Evolutionary conservation across 768 basidiomycete species (phyloP), one percentile per base, ranked within the genome.

Genomic region (Rhizopogon salebrosus): DNA sequence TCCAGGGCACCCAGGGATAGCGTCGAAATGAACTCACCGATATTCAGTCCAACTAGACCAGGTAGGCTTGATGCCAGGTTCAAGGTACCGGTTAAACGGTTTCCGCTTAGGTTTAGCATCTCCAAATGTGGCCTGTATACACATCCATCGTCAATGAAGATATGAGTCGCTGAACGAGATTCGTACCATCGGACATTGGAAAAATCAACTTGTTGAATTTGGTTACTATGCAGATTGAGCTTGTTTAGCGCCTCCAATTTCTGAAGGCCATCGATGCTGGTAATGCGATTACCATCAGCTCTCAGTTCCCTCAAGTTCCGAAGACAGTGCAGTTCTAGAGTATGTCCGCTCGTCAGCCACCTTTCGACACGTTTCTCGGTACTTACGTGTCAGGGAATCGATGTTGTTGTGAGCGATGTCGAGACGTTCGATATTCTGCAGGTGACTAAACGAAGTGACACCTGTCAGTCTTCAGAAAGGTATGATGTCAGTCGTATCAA

Each of bases 361-460:
- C 2, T n/a, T 46, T 29, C 22, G 45, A 16, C 14, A 46, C 27
- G 5, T 9, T 29, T 36, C 20, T 23, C 31, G 5, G 39, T 36
- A 84, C 91, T 72, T 69, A 95, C 92, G 92, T 45, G 77, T 80
- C 52, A 98, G 74, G 7, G 90, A 90, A 56, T 95, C 92, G 48
- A 98, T 78, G 57, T 90, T 80, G 68, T 98, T 98, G 62, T 82
- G 69, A 67, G 92, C 93, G 55, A 99, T 84, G 72, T 99, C 93
- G 63, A 99, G 78, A 61, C 80, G 82, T 70, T 94, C 92, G 38
- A 99, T 77, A 65, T 91, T 89, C 34, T 77, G 73, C 62, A 99
- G 75, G 69, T 98, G 93, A 65, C 79, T 78, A 70, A 92, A 95
- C 23, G 94, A 92, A 31, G 93, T 93, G 58, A 95, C 72, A 57